phyloP scores from a whole-genome alignment of 2,329 filamentous ascomycete genomes.

The Neonectria hederae region DNA sequence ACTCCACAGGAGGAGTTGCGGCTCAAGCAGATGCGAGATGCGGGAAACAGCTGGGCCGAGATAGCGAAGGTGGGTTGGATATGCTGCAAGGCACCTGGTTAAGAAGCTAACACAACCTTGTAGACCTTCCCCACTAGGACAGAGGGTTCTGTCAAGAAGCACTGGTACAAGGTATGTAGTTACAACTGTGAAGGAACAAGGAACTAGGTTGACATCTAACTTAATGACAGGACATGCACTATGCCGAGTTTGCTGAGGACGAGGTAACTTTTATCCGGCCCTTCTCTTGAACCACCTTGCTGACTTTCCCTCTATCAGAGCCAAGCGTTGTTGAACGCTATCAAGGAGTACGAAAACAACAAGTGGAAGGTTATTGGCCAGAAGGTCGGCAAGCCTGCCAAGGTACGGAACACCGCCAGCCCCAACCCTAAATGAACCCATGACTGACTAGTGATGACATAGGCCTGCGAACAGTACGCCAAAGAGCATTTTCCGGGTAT shows the following conservation, averaged over 20 bases:
- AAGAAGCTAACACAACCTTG: slow-evolving; percentile 5
- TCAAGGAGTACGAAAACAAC: slow-evolving; percentile 98
- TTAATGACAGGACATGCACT: slow-evolving; percentile 87
- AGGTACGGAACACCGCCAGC: slow-evolving; percentile 55
- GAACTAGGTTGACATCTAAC: slow-evolving; percentile 16
- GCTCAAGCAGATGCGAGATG: slow-evolving; percentile 93
- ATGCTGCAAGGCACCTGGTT: slow-evolving; percentile 5
- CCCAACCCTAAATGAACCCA: neutral
- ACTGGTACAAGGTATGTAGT: slow-evolving; percentile 90
- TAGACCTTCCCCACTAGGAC: slow-evolving; percentile 92
- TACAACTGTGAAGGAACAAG: neutral
- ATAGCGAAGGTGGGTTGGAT: slow-evolving; percentile 89
- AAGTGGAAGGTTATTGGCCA: slow-evolving; percentile 98
- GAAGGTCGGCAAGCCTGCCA: slow-evolving; percentile 97
- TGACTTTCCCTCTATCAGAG: slow-evolving; percentile 60
- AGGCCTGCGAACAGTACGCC: slow-evolving; percentile 79
- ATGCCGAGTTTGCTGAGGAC: slow-evolving; percentile 97
- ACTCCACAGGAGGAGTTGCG: slow-evolving; percentile 92
- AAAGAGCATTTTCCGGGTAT: slow-evolving; percentile 86
- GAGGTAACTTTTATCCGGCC: slow-evolving; percentile 70
- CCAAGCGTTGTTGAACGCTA: slow-evolving; percentile 84
- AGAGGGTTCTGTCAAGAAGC: slow-evolving; percentile 98
- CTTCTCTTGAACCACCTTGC: slow-evolving; percentile 26
- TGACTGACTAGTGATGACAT: slow-evolving; percentile 7
- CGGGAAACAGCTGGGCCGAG: slow-evolving; percentile 94